Evolutionary conservation across 345 rosid species (phyloP).

Genomic region (Brassica juncea): DNA sequence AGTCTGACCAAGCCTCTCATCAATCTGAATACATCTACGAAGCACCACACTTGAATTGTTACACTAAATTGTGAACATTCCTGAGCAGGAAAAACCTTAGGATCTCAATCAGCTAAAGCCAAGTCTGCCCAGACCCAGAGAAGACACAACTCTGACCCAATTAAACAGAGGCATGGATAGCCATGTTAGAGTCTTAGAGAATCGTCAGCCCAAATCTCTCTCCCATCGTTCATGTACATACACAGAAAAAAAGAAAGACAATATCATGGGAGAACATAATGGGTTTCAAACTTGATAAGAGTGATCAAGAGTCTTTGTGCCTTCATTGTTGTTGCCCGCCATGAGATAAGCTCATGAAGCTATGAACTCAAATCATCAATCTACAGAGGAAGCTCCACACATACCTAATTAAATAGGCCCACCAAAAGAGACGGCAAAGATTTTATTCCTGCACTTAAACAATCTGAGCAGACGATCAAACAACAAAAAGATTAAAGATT

Average conservation of each 20-base stretch:
- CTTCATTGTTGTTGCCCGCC: neutral
- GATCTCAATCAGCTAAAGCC: slow-evolving; percentile 30
- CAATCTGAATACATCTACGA: neutral
- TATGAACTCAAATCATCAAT: neutral
- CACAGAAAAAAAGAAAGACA: neutral
- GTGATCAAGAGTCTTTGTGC: neutral
- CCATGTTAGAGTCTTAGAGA: slow-evolving; percentile 2
- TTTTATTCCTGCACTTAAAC: too few relatives aligned
- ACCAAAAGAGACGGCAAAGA: too few relatives aligned
- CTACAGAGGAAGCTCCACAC: neutral
- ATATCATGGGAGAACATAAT: neutral
- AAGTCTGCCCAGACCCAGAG: slow-evolving; percentile 9
- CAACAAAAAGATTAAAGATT: too few relatives aligned
- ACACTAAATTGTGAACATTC: neutral
- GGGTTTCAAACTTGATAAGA: neutral
- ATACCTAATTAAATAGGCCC: neutral
- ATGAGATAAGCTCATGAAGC: neutral
- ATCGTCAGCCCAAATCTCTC: neutral
- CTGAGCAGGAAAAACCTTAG: slow-evolving; percentile 22
- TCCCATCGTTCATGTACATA: neutral
- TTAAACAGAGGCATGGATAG: slow-evolving; percentile 40
- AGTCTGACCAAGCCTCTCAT: too few relatives aligned
- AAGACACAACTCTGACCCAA: slow-evolving; percentile 35
- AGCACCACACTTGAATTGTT: neutral
- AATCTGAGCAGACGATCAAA: too few relatives aligned